Evolutionary conservation across 2,329 filamentous ascomycete species (phyloP).

Genomic region (Ustulina deusta): DNA sequence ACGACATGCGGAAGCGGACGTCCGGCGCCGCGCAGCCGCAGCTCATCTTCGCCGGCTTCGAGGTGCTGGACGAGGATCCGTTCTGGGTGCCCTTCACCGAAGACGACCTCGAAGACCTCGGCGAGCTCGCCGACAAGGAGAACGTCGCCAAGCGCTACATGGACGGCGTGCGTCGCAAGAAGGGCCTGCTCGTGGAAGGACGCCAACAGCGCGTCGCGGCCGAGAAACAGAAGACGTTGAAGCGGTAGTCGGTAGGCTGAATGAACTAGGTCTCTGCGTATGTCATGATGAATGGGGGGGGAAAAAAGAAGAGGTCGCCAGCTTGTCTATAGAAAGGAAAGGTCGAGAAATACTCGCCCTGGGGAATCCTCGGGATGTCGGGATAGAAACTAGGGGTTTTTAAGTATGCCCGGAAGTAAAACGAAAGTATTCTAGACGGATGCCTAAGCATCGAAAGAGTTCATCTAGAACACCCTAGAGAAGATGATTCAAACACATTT

Average conservation of each 20-base stretch:
- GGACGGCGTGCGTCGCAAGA: conserved; percentile 85
- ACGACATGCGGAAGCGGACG: conserved; percentile 96
- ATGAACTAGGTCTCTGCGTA: not conserved
- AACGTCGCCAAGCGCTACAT: conserved; percentile 98
- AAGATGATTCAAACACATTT: not conserved
- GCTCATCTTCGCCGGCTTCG: conserved; percentile 91
- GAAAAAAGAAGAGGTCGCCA: not conserved
- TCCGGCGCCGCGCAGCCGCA: conserved; percentile 92
- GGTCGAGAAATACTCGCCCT: not conserved
- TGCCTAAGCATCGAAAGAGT: not conserved
- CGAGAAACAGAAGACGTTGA: conserved; percentile 86
- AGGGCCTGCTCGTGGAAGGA: conserved; percentile 87
- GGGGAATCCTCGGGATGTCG: not conserved
- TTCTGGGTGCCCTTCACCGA: conserved; percentile 98
- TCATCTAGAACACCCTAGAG: not conserved
- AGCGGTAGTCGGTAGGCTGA: conserved; percentile 59
- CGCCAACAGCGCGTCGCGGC: conserved; percentile 83
- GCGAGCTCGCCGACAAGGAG: conserved; percentile 91
- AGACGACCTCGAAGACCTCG: conserved; percentile 95
- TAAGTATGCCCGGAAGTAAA: not conserved
- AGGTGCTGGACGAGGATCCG: conserved; percentile 93
- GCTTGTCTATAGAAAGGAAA: not conserved
- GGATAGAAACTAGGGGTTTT: not conserved
- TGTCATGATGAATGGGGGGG: not conserved
- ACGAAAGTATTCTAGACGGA: not conserved